A percentile compares a stretch with the other conserved stretches of the same genome.
phyloP scores from a whole-genome alignment of 441 rosid genomes.

The Arabidopsis hybrid region DNA sequence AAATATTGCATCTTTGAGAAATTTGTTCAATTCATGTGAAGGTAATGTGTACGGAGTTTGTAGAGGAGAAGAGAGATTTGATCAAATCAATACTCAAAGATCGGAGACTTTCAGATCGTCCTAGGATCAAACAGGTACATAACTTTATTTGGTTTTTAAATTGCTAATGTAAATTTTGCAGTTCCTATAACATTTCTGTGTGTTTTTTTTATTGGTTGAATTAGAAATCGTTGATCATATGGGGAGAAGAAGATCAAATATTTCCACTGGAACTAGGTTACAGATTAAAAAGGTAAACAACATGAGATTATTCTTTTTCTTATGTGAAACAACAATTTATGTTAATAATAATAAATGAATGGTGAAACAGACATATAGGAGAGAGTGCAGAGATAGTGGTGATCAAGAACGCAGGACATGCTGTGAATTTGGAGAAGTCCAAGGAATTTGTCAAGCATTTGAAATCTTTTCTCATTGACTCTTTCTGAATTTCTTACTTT shows the following conservation, averaged over 20 bases:
- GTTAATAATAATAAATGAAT: neutral
- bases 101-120: slow-evolving; percentile 61
- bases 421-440: slow-evolving; percentile 75
- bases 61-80: slow-evolving; percentile 66
- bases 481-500: neutral
- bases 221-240: slow-evolving; percentile 61
- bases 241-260: slow-evolving; percentile 83
- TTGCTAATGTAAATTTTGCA: too few relatives aligned
- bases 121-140: slow-evolving; percentile 69
- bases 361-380: slow-evolving; percentile 61
- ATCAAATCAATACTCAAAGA: slow-evolving; percentile 56
- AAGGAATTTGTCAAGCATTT: slow-evolving; percentile 69
- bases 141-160: too few relatives aligned
- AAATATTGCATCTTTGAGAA: too few relatives aligned
- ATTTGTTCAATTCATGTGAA: slow-evolving; percentile 25
- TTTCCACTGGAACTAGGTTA: slow-evolving; percentile 74
- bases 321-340: neutral
- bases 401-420: slow-evolving; percentile 81
- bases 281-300: slow-evolving; percentile 61
- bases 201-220: neutral
- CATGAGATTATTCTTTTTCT: too few relatives aligned
- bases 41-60: slow-evolving; percentile 71
- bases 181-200: too few relatives aligned
- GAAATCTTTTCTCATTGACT: slow-evolving; percentile 58
- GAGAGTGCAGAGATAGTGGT: slow-evolving; percentile 65